Conservation (phyloP, 768 basidiomycete genomes). For the Symmetrospora coprosmae region DNA sequence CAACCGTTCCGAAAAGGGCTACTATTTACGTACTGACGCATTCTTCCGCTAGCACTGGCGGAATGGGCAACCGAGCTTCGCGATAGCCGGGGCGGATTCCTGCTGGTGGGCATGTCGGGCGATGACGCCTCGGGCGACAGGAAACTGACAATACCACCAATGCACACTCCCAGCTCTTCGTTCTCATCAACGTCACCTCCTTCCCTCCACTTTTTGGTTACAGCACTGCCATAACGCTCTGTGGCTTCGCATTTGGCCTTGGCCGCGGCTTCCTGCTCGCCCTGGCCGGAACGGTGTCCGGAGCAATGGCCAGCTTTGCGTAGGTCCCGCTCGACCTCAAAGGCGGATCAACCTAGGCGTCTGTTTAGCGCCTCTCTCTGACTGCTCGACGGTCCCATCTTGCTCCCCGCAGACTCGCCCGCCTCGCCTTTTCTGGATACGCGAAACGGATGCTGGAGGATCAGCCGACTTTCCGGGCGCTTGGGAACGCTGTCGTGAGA, state of each 20-base stretch:
- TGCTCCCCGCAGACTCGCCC: not conserved
- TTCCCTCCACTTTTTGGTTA: slow-evolving; percentile 11
- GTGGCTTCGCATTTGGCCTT: slow-evolving; percentile 13
- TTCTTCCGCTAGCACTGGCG: too few species aligned
- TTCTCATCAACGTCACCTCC: not conserved
- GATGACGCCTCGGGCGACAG: too few species aligned
- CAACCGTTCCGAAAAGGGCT: too few species aligned
- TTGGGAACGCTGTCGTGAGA: slow-evolving; percentile 5
- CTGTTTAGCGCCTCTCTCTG: not conserved
- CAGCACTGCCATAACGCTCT: not conserved
- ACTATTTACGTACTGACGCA: too few species aligned
- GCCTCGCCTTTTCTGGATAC: slow-evolving; percentile 3
- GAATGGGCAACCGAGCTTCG: too few species aligned
- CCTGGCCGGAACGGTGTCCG: not conserved
- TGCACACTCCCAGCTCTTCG: slow-evolving; percentile 3
- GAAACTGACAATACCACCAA: too few species aligned
- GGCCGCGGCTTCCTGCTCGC: slow-evolving; percentile 7
- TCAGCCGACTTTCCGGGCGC: not conserved
- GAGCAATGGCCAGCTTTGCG: slow-evolving; percentile 5
- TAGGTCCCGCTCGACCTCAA: not conserved
- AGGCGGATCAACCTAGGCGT: not conserved
- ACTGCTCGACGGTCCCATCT: not conserved
- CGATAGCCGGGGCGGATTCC: too few species aligned
- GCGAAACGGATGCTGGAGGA: not conserved
- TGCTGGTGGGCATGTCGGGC: too few species aligned